These are phyloP conservation scores for Pezizomycotina sp. DNA, from an alignment of 2,329 filamentous ascomycete species.

Conservation along the genomic window DNA sequence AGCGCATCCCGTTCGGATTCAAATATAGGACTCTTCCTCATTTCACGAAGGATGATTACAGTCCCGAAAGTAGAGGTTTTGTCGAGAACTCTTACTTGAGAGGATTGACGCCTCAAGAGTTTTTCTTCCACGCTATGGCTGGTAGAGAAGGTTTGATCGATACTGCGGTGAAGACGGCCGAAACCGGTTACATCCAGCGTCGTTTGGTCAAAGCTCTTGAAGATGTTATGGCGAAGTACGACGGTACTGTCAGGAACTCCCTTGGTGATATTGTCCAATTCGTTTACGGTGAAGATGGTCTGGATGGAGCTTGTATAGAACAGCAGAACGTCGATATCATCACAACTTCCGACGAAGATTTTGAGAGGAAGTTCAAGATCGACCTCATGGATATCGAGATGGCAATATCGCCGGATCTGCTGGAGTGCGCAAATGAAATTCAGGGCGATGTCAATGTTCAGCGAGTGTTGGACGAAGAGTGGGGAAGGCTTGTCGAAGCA, in stretches of 20 bases:
- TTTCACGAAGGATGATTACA: slow-evolving; percentile 99
- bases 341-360: slow-evolving; percentile 57
- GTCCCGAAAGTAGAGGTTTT: slow-evolving; percentile 87
- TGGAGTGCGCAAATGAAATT: slow-evolving; percentile 78
- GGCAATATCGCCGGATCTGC: slow-evolving; percentile 48
- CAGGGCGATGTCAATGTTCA: slow-evolving; percentile 77
- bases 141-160: slow-evolving; percentile 99
- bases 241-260: slow-evolving; percentile 92
- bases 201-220: slow-evolving; percentile 95
- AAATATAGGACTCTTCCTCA: slow-evolving; percentile 94
- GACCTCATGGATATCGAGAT: slow-evolving; percentile 63
- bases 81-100: slow-evolving; percentile 97
- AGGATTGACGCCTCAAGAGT: slow-evolving; percentile 85
- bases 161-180: slow-evolving; percentile 97
- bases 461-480: slow-evolving; percentile 73
- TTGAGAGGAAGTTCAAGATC: slow-evolving; percentile 66
- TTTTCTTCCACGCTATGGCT: slow-evolving; percentile 99
- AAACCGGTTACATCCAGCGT: slow-evolving; percentile 97
- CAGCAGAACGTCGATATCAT: slow-evolving; percentile 80
- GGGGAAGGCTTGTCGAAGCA: slow-evolving; percentile 58
- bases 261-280: slow-evolving; percentile 94
- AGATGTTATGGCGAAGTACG: slow-evolving; percentile 94
- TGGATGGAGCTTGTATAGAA: slow-evolving; percentile 87
- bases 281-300: slow-evolving; percentile 89
- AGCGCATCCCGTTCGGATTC: slow-evolving; percentile 97